Conservation (phyloP, 495 filamentous ascomycete species). For the Hypoxylon lenormandii region DNA sequence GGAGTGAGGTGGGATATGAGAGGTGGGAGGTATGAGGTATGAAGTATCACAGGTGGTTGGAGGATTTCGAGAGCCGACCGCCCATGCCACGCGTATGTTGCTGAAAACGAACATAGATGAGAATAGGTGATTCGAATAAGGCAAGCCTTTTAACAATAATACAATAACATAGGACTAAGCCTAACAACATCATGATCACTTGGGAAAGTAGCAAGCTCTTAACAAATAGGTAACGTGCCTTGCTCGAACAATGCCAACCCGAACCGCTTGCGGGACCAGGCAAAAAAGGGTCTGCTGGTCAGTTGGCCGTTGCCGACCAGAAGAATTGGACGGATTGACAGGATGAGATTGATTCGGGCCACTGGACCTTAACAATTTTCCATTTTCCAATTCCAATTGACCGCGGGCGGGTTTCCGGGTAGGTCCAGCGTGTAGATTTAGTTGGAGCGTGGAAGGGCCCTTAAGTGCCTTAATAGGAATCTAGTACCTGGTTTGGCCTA, state of each 20-base stretch:
- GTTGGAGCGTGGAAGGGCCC: conserved; percentile 3
- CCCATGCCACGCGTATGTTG: not conserved
- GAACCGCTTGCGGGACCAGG: conserved; percentile 43
- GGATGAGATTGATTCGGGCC: conserved; percentile 41
- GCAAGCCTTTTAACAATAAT: conserved; percentile 12
- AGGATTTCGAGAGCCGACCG: conserved; percentile 2
- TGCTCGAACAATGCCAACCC: conserved; percentile 36
- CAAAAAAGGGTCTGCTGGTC: conserved; percentile 48
- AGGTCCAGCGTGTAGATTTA: not conserved
- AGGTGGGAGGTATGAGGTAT: not conserved
- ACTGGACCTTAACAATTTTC: conserved; percentile 42
- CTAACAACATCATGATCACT: conserved; percentile 32
- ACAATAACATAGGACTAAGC: conserved; percentile 28
- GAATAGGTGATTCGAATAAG: not conserved
- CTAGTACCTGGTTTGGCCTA: conserved; percentile 41
- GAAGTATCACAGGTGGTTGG: not conserved
- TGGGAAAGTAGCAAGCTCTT: conserved; percentile 27
- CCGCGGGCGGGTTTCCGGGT: conserved; percentile 49
- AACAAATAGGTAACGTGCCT: conserved; percentile 41
- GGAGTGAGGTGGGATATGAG: not conserved
- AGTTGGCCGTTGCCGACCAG: conserved; percentile 20
- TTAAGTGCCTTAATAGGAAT: conserved; percentile 51
- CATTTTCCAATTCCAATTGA: conserved; percentile 15
- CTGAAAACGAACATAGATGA: conserved; percentile 29
- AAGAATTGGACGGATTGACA: no score